Evolutionary conservation across 2,329 filamentous ascomycete genomes (phyloP), one percentile per base, ranked within the genome.

Genomic region (Fulvia fulva): DNA sequence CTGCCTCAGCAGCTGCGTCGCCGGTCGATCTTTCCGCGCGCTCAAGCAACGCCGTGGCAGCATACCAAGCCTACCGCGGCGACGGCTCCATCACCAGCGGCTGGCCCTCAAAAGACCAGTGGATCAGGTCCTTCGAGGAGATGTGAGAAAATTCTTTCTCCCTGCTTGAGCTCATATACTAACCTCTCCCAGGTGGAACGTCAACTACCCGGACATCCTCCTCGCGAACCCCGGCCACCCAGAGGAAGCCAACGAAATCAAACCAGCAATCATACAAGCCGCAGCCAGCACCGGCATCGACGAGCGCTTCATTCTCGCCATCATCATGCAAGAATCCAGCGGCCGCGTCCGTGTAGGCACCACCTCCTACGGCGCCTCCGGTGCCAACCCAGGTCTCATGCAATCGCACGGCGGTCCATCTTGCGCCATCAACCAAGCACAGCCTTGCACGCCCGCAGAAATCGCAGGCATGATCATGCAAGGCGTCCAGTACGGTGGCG

Each of bases 301-400:
- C 46, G 57, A 70, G 19, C 69, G 72, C 53, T 76, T 76, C 70
- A 73, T 79, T 52, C 69, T 78, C 53, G 75, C 75, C 41, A 70
- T 75, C 51, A 50, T 60, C 23, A 71, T 79, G 64, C 76, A 80
- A 61, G 77, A 80, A 62, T 75, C 72, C 37, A 73, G 73, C 55
- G 78, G 77, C 51, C 77, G 76, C 58, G 74, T 77, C 3, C 73
- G 76, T 52, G 77, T 70, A 22, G 72, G 69, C 5, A 76, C 75
- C 0, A 77, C 77, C 1, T 76, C 75, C 0, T 41, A 19, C 44
- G 37, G 37, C 37, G 7, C 30, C 21, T 22, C n/a, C 43, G 70
- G 74, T 57, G 58, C 65, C 50, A 80, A 79, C 61, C 77, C 77
- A 1, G 78, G 78, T 2, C 61, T 81, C n/a, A 77, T 80, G 72